A percentile compares a stretch with the other conserved stretches of the same genome.
phyloP scores from a whole-genome alignment of 345 rosid species.

The Salix suchowensis region DNA sequence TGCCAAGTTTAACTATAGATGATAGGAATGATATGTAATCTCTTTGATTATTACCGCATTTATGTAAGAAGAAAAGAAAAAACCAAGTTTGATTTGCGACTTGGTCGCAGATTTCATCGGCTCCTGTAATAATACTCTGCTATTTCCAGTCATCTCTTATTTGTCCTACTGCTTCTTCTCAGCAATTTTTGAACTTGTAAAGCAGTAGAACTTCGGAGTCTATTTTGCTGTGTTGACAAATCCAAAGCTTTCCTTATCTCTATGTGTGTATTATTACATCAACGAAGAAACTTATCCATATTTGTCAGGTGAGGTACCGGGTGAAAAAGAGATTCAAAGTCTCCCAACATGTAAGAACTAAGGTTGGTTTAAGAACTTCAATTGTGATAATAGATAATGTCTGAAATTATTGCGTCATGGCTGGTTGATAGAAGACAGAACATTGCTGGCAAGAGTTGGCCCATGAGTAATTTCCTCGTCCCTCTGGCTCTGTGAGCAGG shows the following conservation, averaged over 20 bases:
- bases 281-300: neutral
- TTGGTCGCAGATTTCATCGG: neutral
- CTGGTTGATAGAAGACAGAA: no score
- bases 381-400: no score
- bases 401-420: no score
- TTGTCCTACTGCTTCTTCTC: neutral
- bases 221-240: neutral
- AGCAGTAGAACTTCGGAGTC: neutral
- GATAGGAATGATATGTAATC: slow-evolving; percentile 27
- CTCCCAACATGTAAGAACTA: no score
- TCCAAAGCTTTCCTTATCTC: neutral
- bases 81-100: slow-evolving; percentile 1
- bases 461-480: no score
- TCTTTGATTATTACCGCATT: slow-evolving; percentile 23
- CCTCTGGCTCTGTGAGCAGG: no score
- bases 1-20: slow-evolving; percentile 9
- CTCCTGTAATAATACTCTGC: neutral
- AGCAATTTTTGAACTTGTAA: neutral
- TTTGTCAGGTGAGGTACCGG: neutral
- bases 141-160: neutral
- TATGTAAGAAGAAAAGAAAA: slow-evolving; percentile 5
- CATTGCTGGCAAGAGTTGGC: no score
- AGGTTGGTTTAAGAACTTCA: no score
- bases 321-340: neutral
- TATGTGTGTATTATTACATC: neutral